A percentile compares a stretch with the other conserved stretches of the same genome.
phyloP scores from a whole-genome alignment of 2,329 filamentous ascomycete species.

The Atkinsonella texensis region DNA sequence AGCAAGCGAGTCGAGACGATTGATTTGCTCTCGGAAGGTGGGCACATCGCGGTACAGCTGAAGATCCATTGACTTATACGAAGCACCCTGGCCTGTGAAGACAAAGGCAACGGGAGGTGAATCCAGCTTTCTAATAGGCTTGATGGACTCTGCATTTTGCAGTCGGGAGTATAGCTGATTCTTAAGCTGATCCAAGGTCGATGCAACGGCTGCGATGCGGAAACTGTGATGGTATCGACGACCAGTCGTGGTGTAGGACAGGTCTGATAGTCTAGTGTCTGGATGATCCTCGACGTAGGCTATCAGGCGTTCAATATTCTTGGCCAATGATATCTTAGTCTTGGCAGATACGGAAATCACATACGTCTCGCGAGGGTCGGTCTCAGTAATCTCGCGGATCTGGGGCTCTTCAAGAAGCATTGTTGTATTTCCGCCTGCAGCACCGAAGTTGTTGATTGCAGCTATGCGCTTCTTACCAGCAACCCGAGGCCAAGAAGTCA shows the following conservation, averaged over 20 bases:
- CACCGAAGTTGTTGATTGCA: constrained; percentile 59
- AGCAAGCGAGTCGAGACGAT: constrained; percentile 20
- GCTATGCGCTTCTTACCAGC: constrained; percentile 31
- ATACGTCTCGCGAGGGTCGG: constrained; percentile 44
- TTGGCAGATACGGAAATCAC: constrained; percentile 48
- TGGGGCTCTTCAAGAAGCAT: constrained; percentile 53
- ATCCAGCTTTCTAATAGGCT: neutral
- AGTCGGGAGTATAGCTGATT: neutral
- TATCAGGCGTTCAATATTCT: constrained; percentile 44
- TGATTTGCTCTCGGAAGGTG: constrained; percentile 21
- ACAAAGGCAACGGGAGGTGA: constrained; percentile 23
- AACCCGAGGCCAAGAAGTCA: constrained; percentile 34
- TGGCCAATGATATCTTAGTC: constrained; percentile 41
- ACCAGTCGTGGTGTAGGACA: constrained; percentile 59
- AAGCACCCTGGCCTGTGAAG: constrained; percentile 34
- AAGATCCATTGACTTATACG: constrained; percentile 18
- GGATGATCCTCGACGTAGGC: constrained; percentile 39
- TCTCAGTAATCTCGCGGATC: constrained; percentile 23
- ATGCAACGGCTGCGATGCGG: constrained; percentile 35
- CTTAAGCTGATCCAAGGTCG: neutral
- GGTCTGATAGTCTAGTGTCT: constrained; percentile 38
- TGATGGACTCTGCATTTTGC: neutral
- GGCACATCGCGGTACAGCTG: constrained; percentile 21
- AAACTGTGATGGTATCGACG: constrained; percentile 49
- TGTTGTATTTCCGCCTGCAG: constrained; percentile 60